phyloP scores from a whole-genome alignment of 208 protist species.

The Crithidia sp. region DNA sequence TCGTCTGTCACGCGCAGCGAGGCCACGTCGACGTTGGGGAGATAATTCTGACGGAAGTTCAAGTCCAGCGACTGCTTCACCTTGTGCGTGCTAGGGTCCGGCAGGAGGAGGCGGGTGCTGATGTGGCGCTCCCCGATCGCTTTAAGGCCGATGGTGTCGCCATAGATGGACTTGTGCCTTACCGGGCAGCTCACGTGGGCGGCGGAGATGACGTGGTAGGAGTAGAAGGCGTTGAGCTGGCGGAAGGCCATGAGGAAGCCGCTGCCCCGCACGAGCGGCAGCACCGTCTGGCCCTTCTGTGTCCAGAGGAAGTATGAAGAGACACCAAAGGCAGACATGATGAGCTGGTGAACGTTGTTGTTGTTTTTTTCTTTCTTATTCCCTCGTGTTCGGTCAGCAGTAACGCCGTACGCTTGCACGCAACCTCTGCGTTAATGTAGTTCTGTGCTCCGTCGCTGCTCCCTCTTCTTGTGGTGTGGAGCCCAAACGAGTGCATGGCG shows the following conservation, averaged over 20 bases:
- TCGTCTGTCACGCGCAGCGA: slow-evolving; percentile 63
- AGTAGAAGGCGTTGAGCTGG: slow-evolving; percentile 75
- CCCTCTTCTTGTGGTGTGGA: too few species aligned
- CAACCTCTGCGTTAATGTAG: neutral
- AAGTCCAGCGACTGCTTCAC: slow-evolving; percentile 55
- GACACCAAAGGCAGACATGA: slow-evolving; percentile 76
- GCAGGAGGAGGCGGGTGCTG: slow-evolving; percentile 66
- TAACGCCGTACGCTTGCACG: slow-evolving; percentile 3
- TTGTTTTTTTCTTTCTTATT: too few species aligned
- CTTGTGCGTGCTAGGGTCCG: slow-evolving; percentile 30
- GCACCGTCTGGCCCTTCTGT: slow-evolving; percentile 82
- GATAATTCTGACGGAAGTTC: slow-evolving; percentile 63
- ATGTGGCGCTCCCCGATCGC: slow-evolving; percentile 90
- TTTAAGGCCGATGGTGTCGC: slow-evolving; percentile 67
- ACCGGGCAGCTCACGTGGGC: slow-evolving; percentile 86
- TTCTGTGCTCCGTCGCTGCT: too few species aligned
- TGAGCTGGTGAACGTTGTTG: neutral
- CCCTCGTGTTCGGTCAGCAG: neutral
- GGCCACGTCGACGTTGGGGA: slow-evolving; percentile 80
- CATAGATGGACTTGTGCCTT: slow-evolving; percentile 65
- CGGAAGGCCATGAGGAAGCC: slow-evolving; percentile 80
- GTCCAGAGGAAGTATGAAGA: slow-evolving; percentile 92
- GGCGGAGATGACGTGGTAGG: slow-evolving; percentile 83
- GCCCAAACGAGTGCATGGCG: too few species aligned
- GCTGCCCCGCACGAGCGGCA: slow-evolving; percentile 85